Evolutionary conservation across 306 rosid species (phyloP).

Genomic region (Prunus davidiana): DNA sequence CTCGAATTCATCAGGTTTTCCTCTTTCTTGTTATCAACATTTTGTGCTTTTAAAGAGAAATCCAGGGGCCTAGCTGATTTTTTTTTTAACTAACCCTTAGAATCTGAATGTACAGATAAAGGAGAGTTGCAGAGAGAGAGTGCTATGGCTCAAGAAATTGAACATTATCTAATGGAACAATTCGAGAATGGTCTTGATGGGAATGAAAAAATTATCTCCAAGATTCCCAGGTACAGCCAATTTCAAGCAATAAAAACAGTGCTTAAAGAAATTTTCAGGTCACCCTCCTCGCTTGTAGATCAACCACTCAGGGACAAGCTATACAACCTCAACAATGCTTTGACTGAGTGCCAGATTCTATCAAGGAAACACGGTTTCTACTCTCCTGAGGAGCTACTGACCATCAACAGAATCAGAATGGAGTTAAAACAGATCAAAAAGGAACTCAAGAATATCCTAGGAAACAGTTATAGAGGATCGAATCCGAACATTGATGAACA

Average conservation of each 20-base stretch:
- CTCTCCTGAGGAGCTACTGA: background rate
- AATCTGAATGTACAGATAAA: too few species aligned
- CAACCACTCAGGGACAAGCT: slow-evolving; percentile 3
- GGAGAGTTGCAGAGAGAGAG: background rate
- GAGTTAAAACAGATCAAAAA: slow-evolving; percentile 7
- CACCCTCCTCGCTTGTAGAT: background rate
- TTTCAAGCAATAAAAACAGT: background rate
- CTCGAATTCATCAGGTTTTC: too few species aligned
- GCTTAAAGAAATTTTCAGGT: background rate
- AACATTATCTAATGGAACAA: background rate
- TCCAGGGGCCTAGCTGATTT: too few species aligned
- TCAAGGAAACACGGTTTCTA: background rate
- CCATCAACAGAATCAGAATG: background rate
- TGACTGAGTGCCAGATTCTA: slow-evolving; percentile 7
- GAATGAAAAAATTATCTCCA: background rate
- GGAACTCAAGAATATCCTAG: background rate
- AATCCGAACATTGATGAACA: background rate
- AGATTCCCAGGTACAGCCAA: background rate
- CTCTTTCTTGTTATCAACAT: too few species aligned
- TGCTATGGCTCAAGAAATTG: slow-evolving; percentile 17
- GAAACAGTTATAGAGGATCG: background rate
- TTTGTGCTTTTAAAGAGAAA: too few species aligned
- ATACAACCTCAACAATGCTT: slow-evolving; percentile 5
- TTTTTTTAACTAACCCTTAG: too few species aligned
- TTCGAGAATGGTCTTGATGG: background rate